Evolutionary conservation across 768 basidiomycete genomes (phyloP), one percentile per base, ranked within the genome.

Genomic region (Boletus subcaerulescens): DNA sequence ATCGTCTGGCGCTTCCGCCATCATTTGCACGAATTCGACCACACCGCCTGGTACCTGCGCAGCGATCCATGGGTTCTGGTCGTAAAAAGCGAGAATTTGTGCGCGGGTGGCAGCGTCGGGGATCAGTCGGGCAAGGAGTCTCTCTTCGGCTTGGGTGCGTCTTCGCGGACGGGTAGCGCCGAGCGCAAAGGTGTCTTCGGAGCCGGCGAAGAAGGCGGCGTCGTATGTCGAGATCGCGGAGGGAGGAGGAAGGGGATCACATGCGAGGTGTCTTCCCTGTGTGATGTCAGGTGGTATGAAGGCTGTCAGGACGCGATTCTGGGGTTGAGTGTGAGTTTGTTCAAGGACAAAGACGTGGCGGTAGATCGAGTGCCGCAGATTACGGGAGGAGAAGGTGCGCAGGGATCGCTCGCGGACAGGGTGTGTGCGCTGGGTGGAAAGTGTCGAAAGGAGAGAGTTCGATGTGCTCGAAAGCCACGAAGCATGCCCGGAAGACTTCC

Each of bases 171-270:
- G 69, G 43, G 64, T 48, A 29, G 42, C 3, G 17, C 15, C 36
- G 9, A 26, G 35, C 18, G 74, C 66, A 47, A 80, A 75, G 15
- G 75, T 52, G 58, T 87, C 85, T 48, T 85, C 84, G 4, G 78
- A 73, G 2, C 83, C 82, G 15, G 70, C 73, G 74, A 98, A 95
- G 72, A 94, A 97, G n/a, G 68, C 69, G 4, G 78, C 73, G 57
- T 93, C 79, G 71, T 97, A 97, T 39, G 62, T 66, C 33, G 78
- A 87, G 3, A 83, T 63, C 3, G 79, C 71, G 1, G 79, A 78
- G 7, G 71, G 73, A 0, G 95, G 94, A 0, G 95, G 93, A 3
- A 96, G 74, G 1, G 95, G 94, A 65, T 98, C 96, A 61, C 87
- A 97, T 10, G 87, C 83, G 56, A 91, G 74, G 7, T 82, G 77